Base-by-base conservation (phyloP, 257 asterid species). In the Fraxinus cuspidata region DNA sequence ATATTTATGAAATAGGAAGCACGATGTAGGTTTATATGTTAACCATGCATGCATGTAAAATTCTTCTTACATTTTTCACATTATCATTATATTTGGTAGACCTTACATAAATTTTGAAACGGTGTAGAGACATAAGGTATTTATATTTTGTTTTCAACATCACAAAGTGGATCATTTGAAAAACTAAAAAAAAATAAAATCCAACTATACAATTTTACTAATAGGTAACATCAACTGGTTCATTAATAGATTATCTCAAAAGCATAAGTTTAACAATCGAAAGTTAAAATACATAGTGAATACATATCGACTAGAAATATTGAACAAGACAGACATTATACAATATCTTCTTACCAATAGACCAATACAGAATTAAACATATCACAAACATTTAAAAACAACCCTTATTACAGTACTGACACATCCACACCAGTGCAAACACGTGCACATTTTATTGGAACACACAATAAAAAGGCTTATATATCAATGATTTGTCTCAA, bases 401-500 rank as follows among this genome's bases (percentile, higher is more conserved):
- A 53, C 23, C 25, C 25, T 4, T n/a, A n/a, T 53, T 18, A 53
- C 64, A 53, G 11, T 53, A 2, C 25, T 1, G 23, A 51, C 63
- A 19, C 27, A 5, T 19, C 0, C 10, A n/a, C 25, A 4, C 25
- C 2, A 0, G 11, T 4, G 18, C 10, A 19, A 49, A 2, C 21
- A 5, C 25, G 25, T 13, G 19, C 19, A 47, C 56, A 47, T 53
- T 53, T 53, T 53, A 53, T 53, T 53, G 27, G 64, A n/a, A 6
- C 1, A 53, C 25, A 53, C 27, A 0, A 19, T n/a, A 4, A 1
- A 19, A 16, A 51, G 19, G 25, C 21, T 23, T 23, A 42, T 0
- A 32, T 0, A 25, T 19, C 49, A 51, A 7, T 79, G 81, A 31
- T 78, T 84, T 49, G 83, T 9, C 79, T 86, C 87, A 27, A 83